Evolutionary conservation across 2,329 filamentous ascomycete genomes (phyloP), one percentile per base, ranked within the genome.

Genomic region (Trichoderma citrinoviride): DNA sequence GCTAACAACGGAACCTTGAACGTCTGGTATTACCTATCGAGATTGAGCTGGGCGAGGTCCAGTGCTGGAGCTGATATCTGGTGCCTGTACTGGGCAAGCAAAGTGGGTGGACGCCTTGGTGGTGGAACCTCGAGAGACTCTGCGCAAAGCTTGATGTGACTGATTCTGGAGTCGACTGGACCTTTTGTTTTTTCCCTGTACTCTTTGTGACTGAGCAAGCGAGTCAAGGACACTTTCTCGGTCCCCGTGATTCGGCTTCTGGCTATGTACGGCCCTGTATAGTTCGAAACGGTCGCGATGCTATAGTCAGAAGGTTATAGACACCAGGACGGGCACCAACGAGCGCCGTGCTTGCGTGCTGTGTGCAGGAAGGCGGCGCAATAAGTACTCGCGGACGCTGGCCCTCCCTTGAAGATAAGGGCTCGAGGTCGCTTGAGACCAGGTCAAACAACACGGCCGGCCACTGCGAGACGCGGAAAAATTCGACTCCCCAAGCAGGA

Each of bases 361-460:
- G 33, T 14, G 25, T 21, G 46, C 23, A 61, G 57, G 57, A 61
- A 43, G 21, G 47, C 58, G 47, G 23, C 46, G 49, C 58, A 61
- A 61, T 53, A 61, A 52, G 46, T 61, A 61, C 47, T 53, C 49
- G 23, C 33, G 49, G 33, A 61, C 49, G 58, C 40, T 43, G 46
- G 58, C 5, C 25, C 56, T 50, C 57, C 57, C 57, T 61, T 61
- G 37, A 37, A 50, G 56, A 61, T 49, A 60, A 61, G 57, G 57
- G 57, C 21, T 21, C 17, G 37, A 23, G 17, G 27, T 52, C 29
- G 33, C 23, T 41, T 61, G 46, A 49, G 57, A 61, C 47, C 57
- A 41, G 21, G 53, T 61, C 46, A 61, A 50, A 61, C 33, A 37
- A 14, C 3, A 12, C 23, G 46, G 57, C 21, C 57, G 8, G 40